These are phyloP conservation scores for Chytridiales sp. DNA, from an alignment of 371 early-diverging fungal genomes.

Conservation along the genomic window DNA sequence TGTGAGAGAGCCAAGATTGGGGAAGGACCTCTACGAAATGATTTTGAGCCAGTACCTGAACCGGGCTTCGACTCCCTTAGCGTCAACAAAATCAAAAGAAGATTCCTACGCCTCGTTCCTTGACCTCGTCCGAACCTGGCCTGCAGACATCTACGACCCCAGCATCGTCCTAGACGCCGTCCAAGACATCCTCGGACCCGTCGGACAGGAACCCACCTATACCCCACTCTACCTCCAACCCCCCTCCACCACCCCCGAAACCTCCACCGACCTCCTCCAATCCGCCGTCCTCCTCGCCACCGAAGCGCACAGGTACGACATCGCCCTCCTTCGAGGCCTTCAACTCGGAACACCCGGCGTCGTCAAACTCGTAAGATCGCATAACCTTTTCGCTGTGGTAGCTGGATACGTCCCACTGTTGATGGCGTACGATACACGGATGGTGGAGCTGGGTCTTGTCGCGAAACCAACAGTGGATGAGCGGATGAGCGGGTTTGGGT, in stretches of 20 bases:
- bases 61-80: too few species aligned
- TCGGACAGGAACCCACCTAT: too few species aligned
- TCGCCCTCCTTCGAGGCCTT: slow-evolving; percentile 80
- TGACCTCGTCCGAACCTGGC: slow-evolving; percentile 74
- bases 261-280: not conserved
- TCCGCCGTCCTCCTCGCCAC: not conserved
- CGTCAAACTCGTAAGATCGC: slow-evolving; percentile 69
- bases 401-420: slow-evolving; percentile 73
- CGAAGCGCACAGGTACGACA: slow-evolving; percentile 67
- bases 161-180: slow-evolving; percentile 71
- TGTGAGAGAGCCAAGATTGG: slow-evolving; percentile 65
- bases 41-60: slow-evolving; percentile 64
- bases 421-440: slow-evolving; percentile 78
- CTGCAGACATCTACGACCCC: slow-evolving; percentile 68
- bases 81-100: slow-evolving; percentile 27
- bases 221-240: too few species aligned
- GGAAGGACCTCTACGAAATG: slow-evolving; percentile 83
- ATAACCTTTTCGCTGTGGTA: slow-evolving; percentile 78
- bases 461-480: too few species aligned
- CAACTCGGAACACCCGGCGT: slow-evolving; percentile 67
- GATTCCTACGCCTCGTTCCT: slow-evolving; percentile 38
- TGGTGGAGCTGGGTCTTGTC: slow-evolving; percentile 42
- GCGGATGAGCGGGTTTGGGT: slow-evolving; percentile 8
- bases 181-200: slow-evolving; percentile 69
- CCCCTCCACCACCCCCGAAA: too few species aligned